Percentiles rank a stretch among this genome's conserved stretches.
These are phyloP conservation scores for Saccharomyces hybrid DNA, from an alignment of 1,139 yeast species.

Conservation along the genomic window DNA sequence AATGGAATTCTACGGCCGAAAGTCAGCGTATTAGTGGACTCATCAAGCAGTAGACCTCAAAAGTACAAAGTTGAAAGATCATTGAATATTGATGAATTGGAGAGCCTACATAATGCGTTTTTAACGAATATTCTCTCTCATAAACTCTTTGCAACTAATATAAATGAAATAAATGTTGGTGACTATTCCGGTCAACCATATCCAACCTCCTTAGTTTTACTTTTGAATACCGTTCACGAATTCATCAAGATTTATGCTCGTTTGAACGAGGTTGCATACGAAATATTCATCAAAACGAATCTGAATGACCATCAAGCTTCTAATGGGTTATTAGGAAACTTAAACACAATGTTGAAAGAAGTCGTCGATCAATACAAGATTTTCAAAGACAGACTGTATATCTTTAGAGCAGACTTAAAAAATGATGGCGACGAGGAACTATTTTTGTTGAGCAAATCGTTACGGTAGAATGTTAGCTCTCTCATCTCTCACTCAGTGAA, in stretches of 20 bases:
- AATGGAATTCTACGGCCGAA: slow-evolving; percentile 20
- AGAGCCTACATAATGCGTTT: slow-evolving; percentile 19
- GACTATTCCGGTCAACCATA: slow-evolving; percentile 22
- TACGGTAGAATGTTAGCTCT: slow-evolving; percentile 15
- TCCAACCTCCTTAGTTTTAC: slow-evolving; percentile 21
- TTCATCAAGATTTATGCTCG: slow-evolving; percentile 18
- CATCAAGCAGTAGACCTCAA: background rate
- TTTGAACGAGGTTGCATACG: slow-evolving; percentile 24
- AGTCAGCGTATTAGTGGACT: background rate
- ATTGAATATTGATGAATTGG: slow-evolving; percentile 25
- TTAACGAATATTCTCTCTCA: slow-evolving; percentile 19
- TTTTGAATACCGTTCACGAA: slow-evolving; percentile 20
- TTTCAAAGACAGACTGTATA: slow-evolving; percentile 14
- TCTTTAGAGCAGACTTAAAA: slow-evolving; percentile 23
- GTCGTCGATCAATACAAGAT: slow-evolving; percentile 17
- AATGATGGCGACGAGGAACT: slow-evolving; percentile 25
- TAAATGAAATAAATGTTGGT: slow-evolving; percentile 13
- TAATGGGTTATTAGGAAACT: slow-evolving; percentile 12
- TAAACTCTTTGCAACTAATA: slow-evolving; percentile 20
- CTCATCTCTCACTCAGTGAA: too few relatives aligned
- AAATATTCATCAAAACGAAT: slow-evolving; percentile 24
- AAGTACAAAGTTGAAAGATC: background rate
- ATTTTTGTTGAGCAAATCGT: slow-evolving; percentile 18
- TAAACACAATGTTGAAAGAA: slow-evolving; percentile 16
- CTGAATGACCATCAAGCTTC: slow-evolving; percentile 16